Conservation (phyloP, 2,329 filamentous ascomycete species). For the Aureobasidium uvarum region DNA sequence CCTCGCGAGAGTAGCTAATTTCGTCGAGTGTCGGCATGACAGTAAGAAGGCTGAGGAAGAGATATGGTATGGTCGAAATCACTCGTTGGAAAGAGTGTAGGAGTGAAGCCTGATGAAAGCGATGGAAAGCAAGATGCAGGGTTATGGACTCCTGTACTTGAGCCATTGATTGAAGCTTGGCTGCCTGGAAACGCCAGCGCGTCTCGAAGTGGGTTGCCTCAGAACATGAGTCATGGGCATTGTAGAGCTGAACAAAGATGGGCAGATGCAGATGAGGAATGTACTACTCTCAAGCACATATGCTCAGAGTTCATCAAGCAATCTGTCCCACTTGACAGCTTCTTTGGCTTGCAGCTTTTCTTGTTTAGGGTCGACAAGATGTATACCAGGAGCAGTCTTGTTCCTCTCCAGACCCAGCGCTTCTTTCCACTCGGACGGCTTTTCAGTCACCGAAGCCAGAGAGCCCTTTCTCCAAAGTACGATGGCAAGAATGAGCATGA, state of each 20-base stretch:
- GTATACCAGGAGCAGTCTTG: conserved; percentile 27
- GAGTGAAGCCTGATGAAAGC: too few species aligned
- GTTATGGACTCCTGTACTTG: not conserved
- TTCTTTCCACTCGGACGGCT: conserved; percentile 23
- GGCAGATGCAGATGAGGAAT: not conserved
- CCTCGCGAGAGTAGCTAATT: conserved; percentile 13
- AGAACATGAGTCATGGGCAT: not conserved
- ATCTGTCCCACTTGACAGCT: conserved; percentile 25
- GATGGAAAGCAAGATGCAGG: not conserved
- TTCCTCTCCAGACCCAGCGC: conserved; percentile 14
- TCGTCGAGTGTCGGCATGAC: conserved; percentile 10
- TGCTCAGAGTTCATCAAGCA: conserved; percentile 28
- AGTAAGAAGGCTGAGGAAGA: not conserved
- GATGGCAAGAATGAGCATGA: conserved; percentile 19
- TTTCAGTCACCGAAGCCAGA: conserved; percentile 17
- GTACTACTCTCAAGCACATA: too few species aligned
- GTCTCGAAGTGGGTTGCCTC: not conserved
- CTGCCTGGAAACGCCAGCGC: not conserved
- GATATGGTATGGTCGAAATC: not conserved
- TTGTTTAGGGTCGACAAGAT: conserved; percentile 5
- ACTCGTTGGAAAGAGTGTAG: too few species aligned
- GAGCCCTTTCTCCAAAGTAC: conserved; percentile 22
- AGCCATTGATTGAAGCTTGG: not conserved
- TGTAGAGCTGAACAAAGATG: not conserved
- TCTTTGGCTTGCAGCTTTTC: conserved; percentile 24